phyloP scores from a whole-genome alignment of 1,284 basidiomycete genomes.

The Ceratobasidium theobromae region DNA sequence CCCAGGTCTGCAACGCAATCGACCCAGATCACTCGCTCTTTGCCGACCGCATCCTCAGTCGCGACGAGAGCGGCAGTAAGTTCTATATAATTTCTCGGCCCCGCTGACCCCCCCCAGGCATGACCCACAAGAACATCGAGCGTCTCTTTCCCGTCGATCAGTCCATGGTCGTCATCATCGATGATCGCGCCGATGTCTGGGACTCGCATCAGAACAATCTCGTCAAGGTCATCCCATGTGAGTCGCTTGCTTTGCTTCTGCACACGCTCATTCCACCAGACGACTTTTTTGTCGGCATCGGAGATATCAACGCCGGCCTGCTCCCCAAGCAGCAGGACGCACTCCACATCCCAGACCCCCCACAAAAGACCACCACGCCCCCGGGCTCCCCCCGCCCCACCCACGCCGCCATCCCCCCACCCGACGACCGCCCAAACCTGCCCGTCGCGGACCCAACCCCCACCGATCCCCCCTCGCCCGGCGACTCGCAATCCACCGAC shows the following conservation, averaged over 20 bases:
- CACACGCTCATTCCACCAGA: constrained; percentile 53
- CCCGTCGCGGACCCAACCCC: neutral
- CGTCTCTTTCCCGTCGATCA: constrained; percentile 91
- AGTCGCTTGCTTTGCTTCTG: constrained; percentile 43
- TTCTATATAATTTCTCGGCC: constrained; percentile 31
- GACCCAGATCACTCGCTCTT: constrained; percentile 88
- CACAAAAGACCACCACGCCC: constrained; percentile 16
- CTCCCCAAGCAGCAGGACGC: constrained; percentile 61
- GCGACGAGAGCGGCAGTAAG: constrained; percentile 94
- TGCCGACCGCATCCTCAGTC: constrained; percentile 82
- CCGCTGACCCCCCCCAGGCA: constrained; percentile 13
- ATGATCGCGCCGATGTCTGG: constrained; percentile 98
- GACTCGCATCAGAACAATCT: constrained; percentile 89
- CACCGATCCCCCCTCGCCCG: neutral
- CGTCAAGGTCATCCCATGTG: constrained; percentile 94
- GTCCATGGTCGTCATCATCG: constrained; percentile 98
- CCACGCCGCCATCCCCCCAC: neutral
- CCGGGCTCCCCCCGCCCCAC: neutral
- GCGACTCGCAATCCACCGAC: neutral
- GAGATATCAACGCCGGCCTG: constrained; percentile 95
- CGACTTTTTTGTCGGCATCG: constrained; percentile 98
- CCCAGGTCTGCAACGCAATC: constrained; percentile 90
- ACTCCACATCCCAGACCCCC: neutral
- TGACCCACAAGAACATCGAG: constrained; percentile 88
- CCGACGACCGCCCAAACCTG: constrained; percentile 1